These are phyloP conservation scores for Cetradonia linearis DNA, from an alignment of 495 filamentous ascomycete genomes.

Conservation along the genomic window DNA sequence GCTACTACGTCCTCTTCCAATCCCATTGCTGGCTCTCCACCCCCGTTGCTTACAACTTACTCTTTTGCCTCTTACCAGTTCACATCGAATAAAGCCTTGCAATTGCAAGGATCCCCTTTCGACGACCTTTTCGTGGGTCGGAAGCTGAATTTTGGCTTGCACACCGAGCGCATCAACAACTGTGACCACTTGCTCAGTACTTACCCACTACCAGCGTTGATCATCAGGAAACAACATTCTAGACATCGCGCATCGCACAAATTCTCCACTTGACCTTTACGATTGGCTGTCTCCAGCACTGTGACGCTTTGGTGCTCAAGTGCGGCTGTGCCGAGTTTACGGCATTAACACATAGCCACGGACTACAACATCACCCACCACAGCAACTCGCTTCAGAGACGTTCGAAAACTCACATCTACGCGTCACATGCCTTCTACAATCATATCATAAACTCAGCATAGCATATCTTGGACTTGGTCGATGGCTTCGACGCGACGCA, in stretches of 20 bases:
- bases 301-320: neutral
- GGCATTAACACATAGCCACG: neutral
- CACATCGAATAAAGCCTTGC: neutral
- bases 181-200: constrained; percentile 1
- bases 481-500: constrained; percentile 59
- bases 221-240: neutral
- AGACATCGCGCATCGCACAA: no score
- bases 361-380: constrained; percentile 4
- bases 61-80: neutral
- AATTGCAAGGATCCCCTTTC: neutral
- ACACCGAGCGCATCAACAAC: neutral
- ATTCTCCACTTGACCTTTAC: neutral
- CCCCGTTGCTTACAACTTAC: neutral
- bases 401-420: constrained; percentile 3
- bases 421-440: constrained; percentile 14
- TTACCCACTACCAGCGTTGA: neutral
- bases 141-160: neutral
- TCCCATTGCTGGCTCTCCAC: constrained; percentile 4
- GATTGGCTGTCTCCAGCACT: neutral
- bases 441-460: neutral
- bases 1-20: neutral
- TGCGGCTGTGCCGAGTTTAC: constrained; percentile 1
- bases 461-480: neutral
- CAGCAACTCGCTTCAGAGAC: constrained; percentile 5
- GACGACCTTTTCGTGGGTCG: neutral